Evolutionary conservation across 78 protist species (phyloP), one percentile per base, ranked within the genome.

Genomic region (Chrysochromulina tobinii): DNA sequence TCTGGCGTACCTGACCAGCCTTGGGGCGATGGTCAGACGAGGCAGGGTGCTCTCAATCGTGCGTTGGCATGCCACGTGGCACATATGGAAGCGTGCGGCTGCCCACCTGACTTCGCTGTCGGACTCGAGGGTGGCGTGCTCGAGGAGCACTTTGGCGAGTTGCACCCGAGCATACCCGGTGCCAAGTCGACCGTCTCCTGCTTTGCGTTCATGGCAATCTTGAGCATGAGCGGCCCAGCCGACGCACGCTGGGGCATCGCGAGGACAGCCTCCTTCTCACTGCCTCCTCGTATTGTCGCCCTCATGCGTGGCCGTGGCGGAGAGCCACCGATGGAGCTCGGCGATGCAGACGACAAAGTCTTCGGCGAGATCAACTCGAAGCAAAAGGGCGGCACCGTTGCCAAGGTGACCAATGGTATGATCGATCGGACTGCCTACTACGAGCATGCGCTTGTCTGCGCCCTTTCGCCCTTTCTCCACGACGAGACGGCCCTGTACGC

Each of bases 1-100:
- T 21, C 53, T n/a, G 90, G 90, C 64, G 90, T 86, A 58, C 38
- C 64, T 14, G 90, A 61, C 81, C 90, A 86, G 77, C 90, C 90
- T 61, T 25, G 68, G 79, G 90, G 79, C 58, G 90, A 86, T 15
- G 81, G 9, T 6, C 38, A n/a, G 27, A 86, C 90, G 58, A 77
- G 68, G 53, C 6, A 14, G 12, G 90, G 90, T 4, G 90, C 90
- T 8, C 75, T 64, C 81, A 61, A 66, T 50, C 73, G 90, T 2
- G 77, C 90, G 23, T 0, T 14, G 48, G 61, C 58, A n/a, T 77
- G 59, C 38, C n/a, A 14, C 23, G 23, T 7, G 18, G 1, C 58
- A 2, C 21, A 2, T 23, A 2, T 12, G 58, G 79, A 11, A 9
- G 27, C 23, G 11, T 55, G 9, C 59, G 38, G 72, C 64, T 1